Base-by-base conservation (phyloP, 2,329 filamentous ascomycete species). In the Aspergillus thermomutatus region DNA sequence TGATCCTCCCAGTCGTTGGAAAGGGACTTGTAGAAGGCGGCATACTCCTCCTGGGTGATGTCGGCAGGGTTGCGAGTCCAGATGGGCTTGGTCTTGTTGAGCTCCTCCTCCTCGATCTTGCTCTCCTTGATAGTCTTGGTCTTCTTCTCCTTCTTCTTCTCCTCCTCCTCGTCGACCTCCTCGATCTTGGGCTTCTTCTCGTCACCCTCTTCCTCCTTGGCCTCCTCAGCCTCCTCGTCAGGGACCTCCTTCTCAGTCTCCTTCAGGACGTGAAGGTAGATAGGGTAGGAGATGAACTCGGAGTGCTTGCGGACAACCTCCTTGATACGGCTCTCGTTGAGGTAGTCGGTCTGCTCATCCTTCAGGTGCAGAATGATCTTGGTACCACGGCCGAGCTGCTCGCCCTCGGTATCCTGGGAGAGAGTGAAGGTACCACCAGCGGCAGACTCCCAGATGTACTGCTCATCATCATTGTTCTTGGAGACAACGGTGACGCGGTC, bases 271-370 rank as follows among this genome's bases (percentile, higher is more conserved):
- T 99, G 94, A 68, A 99, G 93, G 87, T 97, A 99, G 89, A 99
- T 99, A 75, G 94, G 94, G 87, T 99, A 99, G 52, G 94, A 97
- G 84, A 99, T 99, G 87, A 99, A 99, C 84, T 99, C 94, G 76
- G 94, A 97, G 90, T 99, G 94, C 91, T 99, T 99, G 92, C 97
- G 97, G 85, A 99, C 92, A 67, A 99, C 93, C 86, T 99, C 94
- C 90, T 99, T 99, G 85, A 99, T 89, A 86, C 93, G 94, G 85
- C 85, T 85, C 89, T 99, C 94, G 81, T 97, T 95, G 68, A 97
- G 85, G 87, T 96, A 99, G 79, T 97, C 94, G 66, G 83, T 84
- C 86, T 99, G 94, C 87, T 99, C 94, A 71, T 99, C 94, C 90
- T 99, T 99, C 75, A 99, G 85, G 85, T 97, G 91, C 61, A 99